Percentiles rank a stretch among this genome's conserved stretches.
These are phyloP conservation scores for Breviolum minutum DNA, from an alignment of 73 alveolate species.

Conservation along the genomic window DNA sequence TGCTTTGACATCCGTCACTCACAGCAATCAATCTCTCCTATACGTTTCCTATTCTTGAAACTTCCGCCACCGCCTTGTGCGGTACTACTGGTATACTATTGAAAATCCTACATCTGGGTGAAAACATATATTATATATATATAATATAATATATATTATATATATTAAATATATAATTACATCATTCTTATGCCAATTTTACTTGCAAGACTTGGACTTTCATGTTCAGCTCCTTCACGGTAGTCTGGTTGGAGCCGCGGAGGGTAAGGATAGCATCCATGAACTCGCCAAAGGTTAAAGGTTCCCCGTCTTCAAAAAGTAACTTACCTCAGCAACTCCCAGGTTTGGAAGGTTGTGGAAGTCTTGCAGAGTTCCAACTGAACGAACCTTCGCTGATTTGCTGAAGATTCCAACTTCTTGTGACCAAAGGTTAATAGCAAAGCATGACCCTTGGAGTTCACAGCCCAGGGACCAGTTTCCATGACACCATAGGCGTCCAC, in stretches of 20 bases:
- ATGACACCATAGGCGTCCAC: conserved; percentile 81
- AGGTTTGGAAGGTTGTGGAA: background rate
- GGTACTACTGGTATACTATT: too few relatives aligned
- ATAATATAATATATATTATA: too few relatives aligned
- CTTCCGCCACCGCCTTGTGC: too few relatives aligned
- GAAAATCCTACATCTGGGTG: too few relatives aligned
- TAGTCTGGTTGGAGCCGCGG: conserved; percentile 88
- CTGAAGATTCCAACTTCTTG: background rate
- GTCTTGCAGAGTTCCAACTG: background rate
- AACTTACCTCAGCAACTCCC: background rate
- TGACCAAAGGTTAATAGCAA: background rate
- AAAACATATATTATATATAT: too few relatives aligned
- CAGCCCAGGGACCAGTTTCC: conserved; percentile 48
- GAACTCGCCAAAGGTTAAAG: conserved; percentile 75
- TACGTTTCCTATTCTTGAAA: too few relatives aligned
- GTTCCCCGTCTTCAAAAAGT: conserved; percentile 86
- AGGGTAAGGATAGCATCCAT: conserved; percentile 86
- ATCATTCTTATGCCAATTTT: too few relatives aligned
- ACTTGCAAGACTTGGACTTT: too few relatives aligned
- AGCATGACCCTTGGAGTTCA: background rate
- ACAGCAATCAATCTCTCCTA: too few relatives aligned
- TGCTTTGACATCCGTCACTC: too few relatives aligned
- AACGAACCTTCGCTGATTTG: too few relatives aligned
- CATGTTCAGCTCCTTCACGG: conserved; percentile 32
- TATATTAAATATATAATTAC: too few relatives aligned